These are phyloP conservation scores for Phytopythium ostracodes DNA, from an alignment of 352 stramenopile genomes.

Conservation along the genomic window DNA sequence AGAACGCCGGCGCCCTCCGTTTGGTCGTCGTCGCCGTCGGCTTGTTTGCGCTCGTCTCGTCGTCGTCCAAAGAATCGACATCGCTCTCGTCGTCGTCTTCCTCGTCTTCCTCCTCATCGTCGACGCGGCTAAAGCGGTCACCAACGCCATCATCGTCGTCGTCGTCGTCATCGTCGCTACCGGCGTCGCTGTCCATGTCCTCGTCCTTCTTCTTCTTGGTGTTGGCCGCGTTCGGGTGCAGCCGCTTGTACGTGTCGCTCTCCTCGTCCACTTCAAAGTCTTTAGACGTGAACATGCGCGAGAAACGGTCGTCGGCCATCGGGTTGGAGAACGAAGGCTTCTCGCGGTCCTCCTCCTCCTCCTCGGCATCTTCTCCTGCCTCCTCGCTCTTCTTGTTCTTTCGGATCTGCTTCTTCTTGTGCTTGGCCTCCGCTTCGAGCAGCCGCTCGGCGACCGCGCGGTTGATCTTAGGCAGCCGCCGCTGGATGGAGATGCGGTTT, in stretches of 20 bases:
- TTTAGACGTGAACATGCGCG: conserved; percentile 94
- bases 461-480: conserved; percentile 89
- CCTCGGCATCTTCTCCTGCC: conserved; percentile 29
- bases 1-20: conserved; percentile 73
- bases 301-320: conserved; percentile 96
- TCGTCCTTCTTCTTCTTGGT: conserved; percentile 74
- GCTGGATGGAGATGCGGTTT: conserved; percentile 89
- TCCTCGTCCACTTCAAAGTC: conserved; percentile 98
- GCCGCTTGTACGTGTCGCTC: conserved; percentile 93
- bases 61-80: conserved; percentile 8
- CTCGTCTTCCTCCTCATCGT: conserved; percentile 62
- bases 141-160: conserved; percentile 44
- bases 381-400: conserved; percentile 18
- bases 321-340: conserved; percentile 59
- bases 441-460: conserved; percentile 83
- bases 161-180: conserved; percentile 55
- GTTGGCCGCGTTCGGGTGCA: conserved; percentile 90
- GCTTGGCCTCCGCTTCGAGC: conserved; percentile 68
- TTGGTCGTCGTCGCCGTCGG: conserved; percentile 7
- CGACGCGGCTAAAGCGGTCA: conserved; percentile 67
- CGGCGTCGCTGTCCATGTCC: conserved; percentile 92
- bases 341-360: conserved; percentile 17
- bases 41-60: conserved; percentile 7
- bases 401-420: conserved; percentile 39
- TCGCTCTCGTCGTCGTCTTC: conserved; percentile 53